A percentile compares a stretch with the other conserved stretches of the same genome.
phyloP scores from a whole-genome alignment of 805 yeast genomes.

The Deakozyma indianensis region DNA sequence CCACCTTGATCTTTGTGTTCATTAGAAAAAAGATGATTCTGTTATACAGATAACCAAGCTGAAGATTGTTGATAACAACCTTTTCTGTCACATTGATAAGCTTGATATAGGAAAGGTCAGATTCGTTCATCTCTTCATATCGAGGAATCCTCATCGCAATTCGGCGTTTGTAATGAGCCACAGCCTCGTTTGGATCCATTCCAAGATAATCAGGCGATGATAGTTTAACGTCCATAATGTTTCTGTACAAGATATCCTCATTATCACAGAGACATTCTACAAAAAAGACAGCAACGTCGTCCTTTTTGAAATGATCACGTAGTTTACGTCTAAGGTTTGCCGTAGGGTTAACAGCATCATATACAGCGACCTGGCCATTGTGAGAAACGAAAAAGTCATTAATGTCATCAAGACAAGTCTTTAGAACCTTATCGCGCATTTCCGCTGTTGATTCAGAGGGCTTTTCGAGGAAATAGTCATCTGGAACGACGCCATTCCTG shows the following conservation, averaged over 20 bases:
- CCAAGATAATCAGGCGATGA: constrained; percentile 71
- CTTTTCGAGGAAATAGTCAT: constrained; percentile 51
- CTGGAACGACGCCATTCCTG: constrained; percentile 38
- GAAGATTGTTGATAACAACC: constrained; percentile 63
- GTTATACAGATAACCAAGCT: constrained; percentile 78
- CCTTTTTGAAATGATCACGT: constrained; percentile 31
- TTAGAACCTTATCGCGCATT: constrained; percentile 43
- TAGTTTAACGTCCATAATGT: constrained; percentile 70
- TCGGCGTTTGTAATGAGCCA: constrained; percentile 60
- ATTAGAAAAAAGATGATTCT: constrained; percentile 84
- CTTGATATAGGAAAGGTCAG: constrained; percentile 59
- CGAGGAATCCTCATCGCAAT: constrained; percentile 51
- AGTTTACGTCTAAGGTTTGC: constrained; percentile 51
- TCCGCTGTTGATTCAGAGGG: constrained; percentile 30
- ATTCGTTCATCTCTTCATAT: constrained; percentile 55
- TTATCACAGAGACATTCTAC: constrained; percentile 81
- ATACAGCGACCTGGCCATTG: constrained; percentile 88
- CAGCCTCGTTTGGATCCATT: constrained; percentile 63
- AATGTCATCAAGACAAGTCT: constrained; percentile 57
- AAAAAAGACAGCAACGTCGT: constrained; percentile 64
- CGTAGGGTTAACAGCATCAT: constrained; percentile 86
- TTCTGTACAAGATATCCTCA: constrained; percentile 48
- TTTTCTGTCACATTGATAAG: constrained; percentile 83
- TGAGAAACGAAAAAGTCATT: constrained; percentile 53
- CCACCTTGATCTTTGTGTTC: constrained; percentile 77